Percentiles rank a stretch among this genome's conserved stretches.
phyloP scores from a whole-genome alignment of 1,284 basidiomycete species.

The Trichosporon faecale region DNA sequence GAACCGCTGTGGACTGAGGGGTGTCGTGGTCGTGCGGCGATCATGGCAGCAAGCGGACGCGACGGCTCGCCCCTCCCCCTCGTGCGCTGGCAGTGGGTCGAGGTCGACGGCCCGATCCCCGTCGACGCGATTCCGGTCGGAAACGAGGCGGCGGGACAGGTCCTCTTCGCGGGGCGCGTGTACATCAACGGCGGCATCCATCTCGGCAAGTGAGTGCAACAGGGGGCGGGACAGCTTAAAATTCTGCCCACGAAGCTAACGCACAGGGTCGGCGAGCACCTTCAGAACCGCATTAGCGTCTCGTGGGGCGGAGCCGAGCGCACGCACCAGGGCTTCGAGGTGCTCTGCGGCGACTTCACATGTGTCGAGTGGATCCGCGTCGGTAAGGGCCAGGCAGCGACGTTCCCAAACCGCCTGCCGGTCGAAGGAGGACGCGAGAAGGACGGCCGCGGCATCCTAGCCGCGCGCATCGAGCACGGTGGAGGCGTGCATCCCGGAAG shows the following conservation, averaged over 20 bases:
- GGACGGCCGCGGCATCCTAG: slow-evolving; percentile 38
- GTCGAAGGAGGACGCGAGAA: slow-evolving; percentile 49
- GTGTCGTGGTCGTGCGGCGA: slow-evolving; percentile 55
- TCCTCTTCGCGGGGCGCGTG: slow-evolving; percentile 44
- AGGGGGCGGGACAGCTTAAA: too few relatives aligned
- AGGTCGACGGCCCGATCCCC: slow-evolving; percentile 36
- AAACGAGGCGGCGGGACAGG: slow-evolving; percentile 40
- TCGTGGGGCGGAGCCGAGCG: slow-evolving; percentile 46
- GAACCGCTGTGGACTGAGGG: slow-evolving; percentile 67
- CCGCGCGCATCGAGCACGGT: slow-evolving; percentile 41
- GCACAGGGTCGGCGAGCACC: slow-evolving; percentile 39
- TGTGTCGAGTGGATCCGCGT: slow-evolving; percentile 48
- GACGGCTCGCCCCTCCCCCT: slow-evolving; percentile 46
- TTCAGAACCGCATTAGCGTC: slow-evolving; percentile 39
- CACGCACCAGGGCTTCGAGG: slow-evolving; percentile 38
- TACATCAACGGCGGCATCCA: slow-evolving; percentile 48
- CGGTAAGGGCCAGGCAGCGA: slow-evolving; percentile 34
- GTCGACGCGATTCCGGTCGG: slow-evolving; percentile 48
- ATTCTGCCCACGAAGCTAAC: too few relatives aligned
- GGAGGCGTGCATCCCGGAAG: slow-evolving; percentile 47
- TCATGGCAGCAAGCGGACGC: slow-evolving; percentile 63
- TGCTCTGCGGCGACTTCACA: slow-evolving; percentile 44
- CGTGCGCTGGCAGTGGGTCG: slow-evolving; percentile 46
- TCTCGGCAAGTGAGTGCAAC: slow-evolving; percentile 50
- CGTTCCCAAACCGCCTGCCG: slow-evolving; percentile 39